These are phyloP conservation scores for Dryas drummondii DNA, from an alignment of 306 rosid species.

Conservation along the genomic window DNA sequence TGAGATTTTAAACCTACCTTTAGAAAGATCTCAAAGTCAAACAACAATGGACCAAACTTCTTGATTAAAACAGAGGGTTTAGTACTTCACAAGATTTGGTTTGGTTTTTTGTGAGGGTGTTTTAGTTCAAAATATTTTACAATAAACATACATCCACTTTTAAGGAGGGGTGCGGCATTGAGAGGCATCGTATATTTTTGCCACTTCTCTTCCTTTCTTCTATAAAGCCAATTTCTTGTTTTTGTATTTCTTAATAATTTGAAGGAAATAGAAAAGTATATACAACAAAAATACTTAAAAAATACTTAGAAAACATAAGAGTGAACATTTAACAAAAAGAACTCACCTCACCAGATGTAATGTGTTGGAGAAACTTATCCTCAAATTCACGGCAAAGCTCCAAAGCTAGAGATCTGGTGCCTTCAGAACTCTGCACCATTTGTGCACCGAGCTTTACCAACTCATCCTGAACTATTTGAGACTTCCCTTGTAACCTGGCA, in stretches of 20 bases:
- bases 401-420: constrained; percentile 93
- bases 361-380: constrained; percentile 91
- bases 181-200: not conserved
- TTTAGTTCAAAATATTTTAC: not conserved
- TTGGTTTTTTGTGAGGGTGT: no score
- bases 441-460: constrained; percentile 93
- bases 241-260: not conserved
- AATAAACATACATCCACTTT: not conserved
- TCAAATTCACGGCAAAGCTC: constrained; percentile 99
- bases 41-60: not conserved
- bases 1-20: not conserved
- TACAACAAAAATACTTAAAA: not conserved
- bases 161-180: not conserved
- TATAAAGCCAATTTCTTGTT: not conserved
- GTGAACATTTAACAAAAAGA: constrained; percentile 4
- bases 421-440: constrained; percentile 87
- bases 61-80: not conserved
- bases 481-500: constrained; percentile 93
- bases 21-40: not conserved
- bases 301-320: not conserved
- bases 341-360: constrained; percentile 89
- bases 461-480: constrained; percentile 90
- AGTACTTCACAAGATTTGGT: not conserved
- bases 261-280: not conserved
- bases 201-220: not conserved